Base-by-base conservation (phyloP, 495 filamentous ascomycete species). In the Trichocladium antarcticum region DNA sequence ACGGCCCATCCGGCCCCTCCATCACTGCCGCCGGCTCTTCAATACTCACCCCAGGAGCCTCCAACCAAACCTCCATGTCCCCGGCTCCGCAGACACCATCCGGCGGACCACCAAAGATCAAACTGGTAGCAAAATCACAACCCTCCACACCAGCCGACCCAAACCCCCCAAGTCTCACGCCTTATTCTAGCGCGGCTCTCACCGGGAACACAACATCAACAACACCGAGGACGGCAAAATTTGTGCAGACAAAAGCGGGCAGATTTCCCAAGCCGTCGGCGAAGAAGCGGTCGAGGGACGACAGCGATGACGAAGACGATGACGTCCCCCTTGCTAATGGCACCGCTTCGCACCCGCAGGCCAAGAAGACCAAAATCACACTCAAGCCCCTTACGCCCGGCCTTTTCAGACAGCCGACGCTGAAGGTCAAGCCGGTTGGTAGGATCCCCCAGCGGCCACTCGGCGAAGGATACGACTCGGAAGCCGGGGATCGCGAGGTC, bases 381-480 rank as follows among this genome's bases (percentile, higher is more conserved):
- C 46, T 62, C 28, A 58, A 56, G 34, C 43, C 58, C 7, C 37
- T 60, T 9, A 40, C 47, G 7, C 43, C 47, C 2, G 52, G 49
- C 20, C 29, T 45, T 8, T 6, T 42, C 70, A 36, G 75, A 58
- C 46, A 57, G 68, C 50, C 60, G 10, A 53, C 51, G 8, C 22
- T 62, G 3, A 64, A 60, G 22, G 67, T 77, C 34, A 79, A 71
- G 53, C 35, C 37, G 15, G 37, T 49, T 5, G 62, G 76, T 35
- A 78, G 73, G 56, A 76, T 78, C 0, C 80, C 81, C 37, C 72
- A 78, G 0, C 80, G 85, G 42, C 78, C 79, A 14, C 70, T 67
- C 3, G 92, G 89, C 14, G 86, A 92, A 17, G 93, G 89, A 7
- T 98, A 97, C 65, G 92, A 98, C 62, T 94, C 87, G n/a, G 92